Conservation (phyloP, 2,329 filamentous ascomycete genomes). For the Colletotrichum scovillei region DNA sequence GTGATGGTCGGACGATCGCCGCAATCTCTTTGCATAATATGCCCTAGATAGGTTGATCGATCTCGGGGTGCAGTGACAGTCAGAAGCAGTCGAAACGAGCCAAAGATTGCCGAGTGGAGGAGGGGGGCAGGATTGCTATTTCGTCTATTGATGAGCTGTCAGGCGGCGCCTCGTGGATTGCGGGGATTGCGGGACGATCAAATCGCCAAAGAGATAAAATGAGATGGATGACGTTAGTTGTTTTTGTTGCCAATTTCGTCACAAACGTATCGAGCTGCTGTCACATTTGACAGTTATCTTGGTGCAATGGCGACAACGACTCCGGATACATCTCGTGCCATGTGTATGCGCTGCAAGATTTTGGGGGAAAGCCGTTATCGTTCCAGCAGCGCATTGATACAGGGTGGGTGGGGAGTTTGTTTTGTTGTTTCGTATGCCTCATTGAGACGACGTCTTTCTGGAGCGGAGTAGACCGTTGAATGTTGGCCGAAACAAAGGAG, state of each 20-base stretch:
- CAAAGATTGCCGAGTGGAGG: slow-evolving; percentile 8
- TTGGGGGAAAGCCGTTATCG: background rate
- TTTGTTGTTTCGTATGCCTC: slow-evolving; percentile 24
- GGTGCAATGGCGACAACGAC: background rate
- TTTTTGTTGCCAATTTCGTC: background rate
- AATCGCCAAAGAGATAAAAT: slow-evolving; percentile 11
- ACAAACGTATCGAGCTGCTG: background rate
- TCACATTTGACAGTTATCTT: background rate
- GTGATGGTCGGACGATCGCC: slow-evolving; percentile 33
- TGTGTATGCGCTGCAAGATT: background rate
- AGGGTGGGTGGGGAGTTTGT: slow-evolving; percentile 3
- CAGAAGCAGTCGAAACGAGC: background rate
- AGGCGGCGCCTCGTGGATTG: slow-evolving; percentile 30
- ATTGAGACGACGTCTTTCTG: slow-evolving; percentile 13
- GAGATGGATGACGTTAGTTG: slow-evolving; percentile 13
- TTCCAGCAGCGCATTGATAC: slow-evolving; percentile 12
- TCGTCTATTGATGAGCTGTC: slow-evolving; percentile 29
- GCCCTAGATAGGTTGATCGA: slow-evolving; percentile 15
- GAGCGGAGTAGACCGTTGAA: background rate
- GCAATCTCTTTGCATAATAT: slow-evolving; percentile 13
- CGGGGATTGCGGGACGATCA: slow-evolving; percentile 33
- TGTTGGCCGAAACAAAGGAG: slow-evolving; percentile 16
- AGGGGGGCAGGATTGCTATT: slow-evolving; percentile 5
- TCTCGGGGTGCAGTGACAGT: slow-evolving; percentile 12
- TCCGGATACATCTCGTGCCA: background rate